These are phyloP conservation scores for Helotiales sp. DNA, from an alignment of 2,329 filamentous ascomycete genomes.

Conservation along the genomic window DNA sequence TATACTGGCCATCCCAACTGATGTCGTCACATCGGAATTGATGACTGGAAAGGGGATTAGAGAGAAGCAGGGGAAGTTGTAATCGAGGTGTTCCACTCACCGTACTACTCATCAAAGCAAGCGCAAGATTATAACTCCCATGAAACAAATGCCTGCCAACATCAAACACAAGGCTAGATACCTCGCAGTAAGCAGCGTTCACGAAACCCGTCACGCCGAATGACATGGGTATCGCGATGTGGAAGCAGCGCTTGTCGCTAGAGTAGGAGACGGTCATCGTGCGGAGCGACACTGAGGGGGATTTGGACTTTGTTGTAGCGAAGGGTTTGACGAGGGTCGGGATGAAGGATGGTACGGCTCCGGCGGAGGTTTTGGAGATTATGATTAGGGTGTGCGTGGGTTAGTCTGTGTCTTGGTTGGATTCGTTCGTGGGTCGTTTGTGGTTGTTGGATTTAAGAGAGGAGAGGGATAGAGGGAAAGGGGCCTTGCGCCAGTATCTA, in stretches of 20 bases:
- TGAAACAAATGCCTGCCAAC: slow-evolving; percentile 24
- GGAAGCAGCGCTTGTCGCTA: slow-evolving; percentile 22
- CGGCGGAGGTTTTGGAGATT: slow-evolving; percentile 23
- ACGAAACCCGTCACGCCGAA: slow-evolving; percentile 31
- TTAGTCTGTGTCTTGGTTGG: not conserved
- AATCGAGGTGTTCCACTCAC: no score
- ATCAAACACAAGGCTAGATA: slow-evolving; percentile 33
- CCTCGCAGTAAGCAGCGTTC: slow-evolving; percentile 30
- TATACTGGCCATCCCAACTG: no score
- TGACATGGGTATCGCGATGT: slow-evolving; percentile 28
- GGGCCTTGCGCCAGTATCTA: slow-evolving; percentile 19
- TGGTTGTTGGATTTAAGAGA: no score
- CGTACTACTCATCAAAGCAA: slow-evolving; percentile 34
- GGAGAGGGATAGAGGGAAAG: not conserved
- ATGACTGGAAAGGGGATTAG: no score
- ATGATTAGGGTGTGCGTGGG: slow-evolving; percentile 6
- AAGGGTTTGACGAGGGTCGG: slow-evolving; percentile 34
- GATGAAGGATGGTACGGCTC: slow-evolving; percentile 41
- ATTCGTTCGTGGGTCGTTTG: slow-evolving; percentile 39
- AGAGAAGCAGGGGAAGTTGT: no score
- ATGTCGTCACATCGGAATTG: no score
- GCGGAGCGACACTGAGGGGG: slow-evolving; percentile 34
- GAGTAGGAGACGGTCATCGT: slow-evolving; percentile 28
- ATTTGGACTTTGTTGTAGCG: slow-evolving; percentile 25
- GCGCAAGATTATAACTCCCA: slow-evolving; percentile 27